A percentile compares a stretch with the other conserved stretches of the same genome.
phyloP scores from a whole-genome alignment of 371 early-diverging fungal genomes.

The Blakeslea trispora region DNA sequence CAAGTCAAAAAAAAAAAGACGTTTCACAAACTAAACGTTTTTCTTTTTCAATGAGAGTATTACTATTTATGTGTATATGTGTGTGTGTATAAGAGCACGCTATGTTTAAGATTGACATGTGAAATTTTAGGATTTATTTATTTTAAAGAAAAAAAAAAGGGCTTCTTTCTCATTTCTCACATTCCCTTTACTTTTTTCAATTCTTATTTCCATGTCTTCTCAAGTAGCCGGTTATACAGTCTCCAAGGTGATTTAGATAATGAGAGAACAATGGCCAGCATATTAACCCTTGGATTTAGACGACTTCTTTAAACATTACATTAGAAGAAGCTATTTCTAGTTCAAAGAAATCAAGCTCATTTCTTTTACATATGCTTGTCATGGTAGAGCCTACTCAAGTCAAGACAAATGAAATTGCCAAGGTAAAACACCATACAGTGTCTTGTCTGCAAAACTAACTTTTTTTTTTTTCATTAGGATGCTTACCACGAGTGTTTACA shows the following conservation, averaged over 20 bases:
- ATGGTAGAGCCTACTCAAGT: constrained; percentile 41
- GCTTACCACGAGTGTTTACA: constrained; percentile 42
- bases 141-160: no score
- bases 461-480: no score
- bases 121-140: no score
- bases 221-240: constrained; percentile 32
- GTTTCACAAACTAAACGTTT: no score
- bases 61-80: no score
- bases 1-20: no score
- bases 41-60: no score
- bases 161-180: not conserved
- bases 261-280: no score
- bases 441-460: no score
- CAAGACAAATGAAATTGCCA: constrained; percentile 39
- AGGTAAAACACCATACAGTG: constrained; percentile 27
- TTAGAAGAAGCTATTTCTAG: constrained; percentile 36
- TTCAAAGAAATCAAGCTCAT: constrained; percentile 31
- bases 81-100: no score
- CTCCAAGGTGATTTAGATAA: constrained; percentile 21
- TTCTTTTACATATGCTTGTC: constrained; percentile 33
- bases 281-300: no score
- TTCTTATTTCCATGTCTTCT: constrained; percentile 8
- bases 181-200: constrained; percentile 1
- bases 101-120: no score
- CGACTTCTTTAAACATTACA: constrained; percentile 29